Evolutionary conservation across 1,284 basidiomycete species (phyloP), one percentile per base, ranked within the genome.

Genomic region (Ustilago bromivora): DNA sequence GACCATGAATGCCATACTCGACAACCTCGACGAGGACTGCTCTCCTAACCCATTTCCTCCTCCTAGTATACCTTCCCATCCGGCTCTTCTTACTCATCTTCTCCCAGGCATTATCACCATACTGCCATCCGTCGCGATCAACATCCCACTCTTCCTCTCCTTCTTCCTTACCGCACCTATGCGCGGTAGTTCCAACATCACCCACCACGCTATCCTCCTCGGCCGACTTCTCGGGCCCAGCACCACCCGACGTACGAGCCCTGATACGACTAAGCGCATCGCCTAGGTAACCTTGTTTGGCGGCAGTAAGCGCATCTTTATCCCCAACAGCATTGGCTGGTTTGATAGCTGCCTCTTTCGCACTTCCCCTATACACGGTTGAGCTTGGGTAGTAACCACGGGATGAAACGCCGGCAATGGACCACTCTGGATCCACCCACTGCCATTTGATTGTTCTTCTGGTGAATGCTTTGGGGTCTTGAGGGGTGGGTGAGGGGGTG

Each of bases 41-140:
- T 13, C 86, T 54, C 7, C 87, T 64, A 3, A 87, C 81, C 87
- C 87, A 88, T 40, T 85, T 85, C 17, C 87, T 64, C 19, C 87
- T 59, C 6, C 87, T 72, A 10, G 87, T 88, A 63, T 88, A 88
- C 56, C 85, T 94, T 80, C 95, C 93, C 87, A 96, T 90, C 1
- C 94, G 94, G 52, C 92, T 93, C 80, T 92, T 92, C 60, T 88
- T 88, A 68, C 90, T 91, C 71, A 91, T 89, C 59, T 89, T 90
- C 81, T 97, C 95, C 96, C 96, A 98, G 84, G 96, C 96, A 87
- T 98, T 98, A 82, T 96, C 96, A 3, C 92, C 93, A 84, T 95
- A 97, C 36, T 95, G 90, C 95, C 95, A 97, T 0, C 95, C 95
- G 67, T 96, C 94, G 1, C 89, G 84, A 84, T 98, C 95, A 0